These are phyloP conservation scores for Skeletonema marinoi DNA, from an alignment of 108 stramenopile species.

Conservation along the genomic window DNA sequence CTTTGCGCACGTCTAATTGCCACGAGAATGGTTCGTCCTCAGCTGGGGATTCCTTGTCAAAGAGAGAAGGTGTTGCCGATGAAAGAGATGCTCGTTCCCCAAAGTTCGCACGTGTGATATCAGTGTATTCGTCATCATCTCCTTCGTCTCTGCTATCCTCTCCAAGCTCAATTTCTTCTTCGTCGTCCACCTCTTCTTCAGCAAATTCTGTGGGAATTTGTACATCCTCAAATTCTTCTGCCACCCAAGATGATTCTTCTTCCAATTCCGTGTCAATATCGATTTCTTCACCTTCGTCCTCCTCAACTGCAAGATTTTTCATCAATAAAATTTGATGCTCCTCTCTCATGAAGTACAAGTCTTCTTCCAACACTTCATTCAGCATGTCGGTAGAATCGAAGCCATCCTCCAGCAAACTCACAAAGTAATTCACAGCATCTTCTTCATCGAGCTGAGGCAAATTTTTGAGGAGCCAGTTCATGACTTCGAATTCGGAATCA, in stretches of 20 bases:
- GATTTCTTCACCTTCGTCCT: not conserved
- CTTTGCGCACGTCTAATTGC: constrained; percentile 2
- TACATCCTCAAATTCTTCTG: not conserved
- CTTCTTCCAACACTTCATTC: constrained; percentile 9
- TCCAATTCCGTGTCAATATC: not conserved
- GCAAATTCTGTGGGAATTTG: not conserved
- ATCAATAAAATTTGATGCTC: constrained; percentile 9
- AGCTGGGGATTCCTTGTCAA: not conserved
- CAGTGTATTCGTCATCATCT: not conserved
- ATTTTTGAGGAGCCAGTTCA: constrained; percentile 26
- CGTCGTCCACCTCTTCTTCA: not conserved
- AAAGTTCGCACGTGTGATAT: not conserved
- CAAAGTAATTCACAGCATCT: constrained; percentile 2
- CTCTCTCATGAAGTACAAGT: constrained; percentile 22
- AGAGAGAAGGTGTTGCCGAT: not conserved
- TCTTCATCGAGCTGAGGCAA: constrained; percentile 26
- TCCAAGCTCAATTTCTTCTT: not conserved
- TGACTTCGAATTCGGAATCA: constrained; percentile 4
- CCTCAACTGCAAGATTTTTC: constrained; percentile 1
- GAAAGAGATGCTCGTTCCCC: not conserved
- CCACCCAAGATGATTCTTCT: not conserved
- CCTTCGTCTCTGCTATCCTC: not conserved
- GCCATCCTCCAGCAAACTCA: constrained; percentile 17
- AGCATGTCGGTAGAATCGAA: constrained; percentile 27
- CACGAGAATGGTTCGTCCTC: not conserved